Conservation (phyloP, 208 protist genomes). For the Herpetomonas samuelpessoai region DNA sequence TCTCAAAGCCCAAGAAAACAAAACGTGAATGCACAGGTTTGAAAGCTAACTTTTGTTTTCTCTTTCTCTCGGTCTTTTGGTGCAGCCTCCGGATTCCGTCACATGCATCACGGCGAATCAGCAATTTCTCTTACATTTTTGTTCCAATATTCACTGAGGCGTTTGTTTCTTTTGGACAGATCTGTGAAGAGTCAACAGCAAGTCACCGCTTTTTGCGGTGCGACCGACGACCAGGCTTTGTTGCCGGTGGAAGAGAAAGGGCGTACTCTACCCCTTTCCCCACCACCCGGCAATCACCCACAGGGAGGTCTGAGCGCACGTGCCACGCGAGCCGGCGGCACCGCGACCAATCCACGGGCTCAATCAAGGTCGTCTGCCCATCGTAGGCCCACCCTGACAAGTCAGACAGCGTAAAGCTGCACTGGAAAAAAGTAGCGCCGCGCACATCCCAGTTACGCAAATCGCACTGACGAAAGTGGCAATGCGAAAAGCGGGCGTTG, state of each 20-base stretch:
- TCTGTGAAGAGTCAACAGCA: no score
- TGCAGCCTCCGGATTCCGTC: no score
- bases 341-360: constrained; percentile 56
- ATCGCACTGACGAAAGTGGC: constrained; percentile 59
- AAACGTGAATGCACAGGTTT: neutral
- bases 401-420: constrained; percentile 70
- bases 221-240: neutral
- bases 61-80: no score
- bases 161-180: no score
- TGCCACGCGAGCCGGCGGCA: constrained; percentile 64
- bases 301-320: constrained; percentile 11
- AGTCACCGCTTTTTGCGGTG: no score
- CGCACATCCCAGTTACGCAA: constrained; percentile 60
- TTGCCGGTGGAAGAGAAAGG: constrained; percentile 23
- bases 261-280: constrained; percentile 1
- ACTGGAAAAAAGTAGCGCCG: constrained; percentile 75
- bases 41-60: neutral
- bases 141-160: no score
- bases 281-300: constrained; percentile 41
- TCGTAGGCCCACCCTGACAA: constrained; percentile 68
- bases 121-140: no score
- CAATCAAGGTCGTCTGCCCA: constrained; percentile 56
- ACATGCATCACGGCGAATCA: no score
- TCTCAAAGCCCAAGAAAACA: neutral
- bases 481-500: constrained; percentile 66